Evolutionary conservation across 2,329 filamentous ascomycete genomes (phyloP), one percentile per base, ranked within the genome.

Genomic region (Didymella lethalis): DNA sequence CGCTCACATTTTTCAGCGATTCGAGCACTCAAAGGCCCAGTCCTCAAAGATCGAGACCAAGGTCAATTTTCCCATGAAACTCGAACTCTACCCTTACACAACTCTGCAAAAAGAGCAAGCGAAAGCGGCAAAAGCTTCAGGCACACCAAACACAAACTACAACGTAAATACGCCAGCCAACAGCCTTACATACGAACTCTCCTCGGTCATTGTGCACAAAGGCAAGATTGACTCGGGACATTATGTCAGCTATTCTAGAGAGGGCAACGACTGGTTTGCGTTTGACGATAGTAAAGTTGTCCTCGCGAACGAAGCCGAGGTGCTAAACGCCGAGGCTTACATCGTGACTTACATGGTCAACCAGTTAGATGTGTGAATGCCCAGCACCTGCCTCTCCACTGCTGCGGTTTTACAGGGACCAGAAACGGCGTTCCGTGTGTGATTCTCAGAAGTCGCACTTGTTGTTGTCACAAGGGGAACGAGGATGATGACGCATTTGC

Each of bases 281-380:
- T 97, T 97, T 78, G 96, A 98, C 72, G 94, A 98, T 74, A 93
- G 95, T 75, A 93, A 92, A 75, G 94, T 98, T 25, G 91, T 93
- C 61, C 74, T 93, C 55, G 94, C 92, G 2, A 87, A 87, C 46
- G 90, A 95, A 73, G 90, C 90, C 5, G 92, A 97, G 59, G 94
- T 98, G 3, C 83, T 98, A 41, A 86, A 85, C 29, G 91, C 92
- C 14, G 89, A 97, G 75, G 93, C 94, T 0, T 98, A 97, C 76
- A 82, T 98, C 57, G 81, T 98, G 52, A 97, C 97, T 75, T 98
- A 98, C 60, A 76, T 78, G 68, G 66, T 75, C 36, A 64, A 71
- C 44, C 64, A 67, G 18, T 53, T 77, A 12, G 73, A 77, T 41
- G 68, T 74, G 3, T 75, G 58, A 43, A 26, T 11, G 12, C 4